phyloP scores from a whole-genome alignment of 331 rosid genomes.

The Cucumis variabilis region DNA sequence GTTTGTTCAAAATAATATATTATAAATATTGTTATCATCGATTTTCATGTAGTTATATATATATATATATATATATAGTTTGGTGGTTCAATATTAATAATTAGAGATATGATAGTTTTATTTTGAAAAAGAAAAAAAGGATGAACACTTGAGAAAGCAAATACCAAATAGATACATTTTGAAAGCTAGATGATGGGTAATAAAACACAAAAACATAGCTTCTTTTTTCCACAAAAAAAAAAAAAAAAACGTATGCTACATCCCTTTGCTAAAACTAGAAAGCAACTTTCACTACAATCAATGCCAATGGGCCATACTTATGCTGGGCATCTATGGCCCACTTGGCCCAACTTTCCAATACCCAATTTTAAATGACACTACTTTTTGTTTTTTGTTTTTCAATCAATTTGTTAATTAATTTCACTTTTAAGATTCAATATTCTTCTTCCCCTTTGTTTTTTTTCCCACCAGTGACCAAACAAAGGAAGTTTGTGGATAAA shows the following conservation, averaged over 20 bases:
- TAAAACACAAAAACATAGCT: not conserved
- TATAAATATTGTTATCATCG: too few species aligned
- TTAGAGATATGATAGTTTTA: not conserved
- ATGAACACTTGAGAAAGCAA: not conserved
- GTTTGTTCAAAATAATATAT: too few species aligned
- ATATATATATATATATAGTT: too few species aligned
- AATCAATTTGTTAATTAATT: not conserved
- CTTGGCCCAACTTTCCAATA: conserved; percentile 18
- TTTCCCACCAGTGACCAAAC: not conserved
- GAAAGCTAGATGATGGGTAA: not conserved
- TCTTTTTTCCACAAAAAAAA: too few species aligned
- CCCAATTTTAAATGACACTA: conserved; percentile 10
- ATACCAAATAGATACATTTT: not conserved
- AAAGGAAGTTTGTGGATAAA: not conserved
- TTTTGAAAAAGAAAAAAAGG: not conserved
- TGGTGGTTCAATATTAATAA: not conserved
- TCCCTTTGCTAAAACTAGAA: not conserved
- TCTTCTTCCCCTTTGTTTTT: not conserved
- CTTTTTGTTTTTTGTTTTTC: not conserved
- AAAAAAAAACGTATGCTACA: not conserved
- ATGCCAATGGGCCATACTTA: not conserved
- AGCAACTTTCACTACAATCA: conserved; percentile 3
- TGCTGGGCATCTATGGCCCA: conserved; percentile 16
- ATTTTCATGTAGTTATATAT: too few species aligned
- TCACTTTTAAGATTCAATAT: conserved; percentile 21